Percentiles rank a stretch among this genome's conserved stretches.
These are phyloP conservation scores for Globisporangium abappressorium DNA, from an alignment of 352 stramenopile genomes.

Conservation along the genomic window DNA sequence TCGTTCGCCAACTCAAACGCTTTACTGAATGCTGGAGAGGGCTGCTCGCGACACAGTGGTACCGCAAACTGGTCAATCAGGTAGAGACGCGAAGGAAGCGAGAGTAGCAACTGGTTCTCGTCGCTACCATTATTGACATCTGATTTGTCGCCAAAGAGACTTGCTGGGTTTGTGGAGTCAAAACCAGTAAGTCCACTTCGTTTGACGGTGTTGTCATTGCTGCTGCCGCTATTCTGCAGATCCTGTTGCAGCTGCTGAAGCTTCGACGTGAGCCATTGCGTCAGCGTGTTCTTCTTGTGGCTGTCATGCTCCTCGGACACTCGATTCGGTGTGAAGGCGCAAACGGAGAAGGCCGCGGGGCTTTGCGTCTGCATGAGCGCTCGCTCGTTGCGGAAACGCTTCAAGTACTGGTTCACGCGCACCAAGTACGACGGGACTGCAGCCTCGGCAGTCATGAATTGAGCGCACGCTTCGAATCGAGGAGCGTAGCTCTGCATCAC, in stretches of 20 bases:
- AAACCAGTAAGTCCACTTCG: not conserved
- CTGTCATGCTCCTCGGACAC: constrained; percentile 14
- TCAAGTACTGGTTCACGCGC: constrained; percentile 18
- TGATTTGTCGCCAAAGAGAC: not conserved
- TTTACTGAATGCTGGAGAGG: constrained; percentile 1
- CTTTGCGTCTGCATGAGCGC: constrained; percentile 21
- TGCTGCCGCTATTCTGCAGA: constrained; percentile 17
- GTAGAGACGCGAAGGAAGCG: constrained; percentile 29
- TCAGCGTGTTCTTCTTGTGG: constrained; percentile 21
- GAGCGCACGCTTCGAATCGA: constrained; percentile 6
- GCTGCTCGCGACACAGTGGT: constrained; percentile 16
- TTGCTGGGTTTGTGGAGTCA: not conserved
- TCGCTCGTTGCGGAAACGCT: constrained; percentile 36
- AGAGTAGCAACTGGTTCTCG: constrained; percentile 22
- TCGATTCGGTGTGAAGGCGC: constrained; percentile 23
- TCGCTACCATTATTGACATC: not conserved
- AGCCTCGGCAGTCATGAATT: constrained; percentile 9
- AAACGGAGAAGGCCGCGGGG: not conserved
- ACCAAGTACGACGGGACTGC: constrained; percentile 8
- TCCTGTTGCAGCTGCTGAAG: constrained; percentile 38
- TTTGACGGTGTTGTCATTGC: not conserved
- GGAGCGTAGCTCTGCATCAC: not conserved
- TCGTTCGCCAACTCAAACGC: constrained; percentile 9
- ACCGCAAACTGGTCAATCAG: constrained; percentile 21
- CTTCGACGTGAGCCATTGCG: constrained; percentile 33